These are phyloP conservation scores for Carnegiea gigantea DNA, from an alignment of 179 eudicot genomes.

Conservation along the genomic window DNA sequence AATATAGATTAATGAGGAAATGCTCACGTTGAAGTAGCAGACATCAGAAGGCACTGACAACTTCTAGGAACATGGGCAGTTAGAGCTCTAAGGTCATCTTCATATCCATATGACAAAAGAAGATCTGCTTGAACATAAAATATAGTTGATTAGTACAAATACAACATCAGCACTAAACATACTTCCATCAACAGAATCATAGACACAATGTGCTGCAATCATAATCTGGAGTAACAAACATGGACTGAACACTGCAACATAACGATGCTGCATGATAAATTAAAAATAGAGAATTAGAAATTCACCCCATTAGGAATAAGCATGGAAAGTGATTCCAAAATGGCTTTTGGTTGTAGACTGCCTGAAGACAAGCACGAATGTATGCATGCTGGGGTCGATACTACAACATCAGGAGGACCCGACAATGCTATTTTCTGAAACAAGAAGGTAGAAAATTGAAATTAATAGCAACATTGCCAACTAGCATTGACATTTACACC, in stretches of 20 bases:
- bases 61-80: slow-evolving; percentile 73
- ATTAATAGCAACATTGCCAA: not conserved
- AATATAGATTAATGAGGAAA: not conserved
- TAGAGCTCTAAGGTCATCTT: slow-evolving; percentile 79
- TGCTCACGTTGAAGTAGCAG: slow-evolving; percentile 88
- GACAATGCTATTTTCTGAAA: slow-evolving; percentile 60
- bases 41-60: slow-evolving; percentile 97
- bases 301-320: slow-evolving; percentile 88
- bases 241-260: not conserved
- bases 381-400: slow-evolving; percentile 88
- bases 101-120: slow-evolving; percentile 88
- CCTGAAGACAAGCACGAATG: slow-evolving; percentile 59
- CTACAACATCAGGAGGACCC: slow-evolving; percentile 79
- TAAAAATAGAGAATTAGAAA: not conserved
- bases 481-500: not conserved
- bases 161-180: not conserved
- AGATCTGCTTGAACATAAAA: slow-evolving; percentile 81
- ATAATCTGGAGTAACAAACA: not conserved
- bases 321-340: slow-evolving; percentile 81
- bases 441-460: not conserved
- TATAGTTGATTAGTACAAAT: slow-evolving; percentile 5
- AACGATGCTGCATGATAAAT: not conserved
- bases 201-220: not conserved
- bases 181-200: not conserved
- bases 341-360: slow-evolving; percentile 55